These are phyloP conservation scores for Chaetomiaceae sp. DNA, from an alignment of 2,329 filamentous ascomycete genomes.

Conservation along the genomic window DNA sequence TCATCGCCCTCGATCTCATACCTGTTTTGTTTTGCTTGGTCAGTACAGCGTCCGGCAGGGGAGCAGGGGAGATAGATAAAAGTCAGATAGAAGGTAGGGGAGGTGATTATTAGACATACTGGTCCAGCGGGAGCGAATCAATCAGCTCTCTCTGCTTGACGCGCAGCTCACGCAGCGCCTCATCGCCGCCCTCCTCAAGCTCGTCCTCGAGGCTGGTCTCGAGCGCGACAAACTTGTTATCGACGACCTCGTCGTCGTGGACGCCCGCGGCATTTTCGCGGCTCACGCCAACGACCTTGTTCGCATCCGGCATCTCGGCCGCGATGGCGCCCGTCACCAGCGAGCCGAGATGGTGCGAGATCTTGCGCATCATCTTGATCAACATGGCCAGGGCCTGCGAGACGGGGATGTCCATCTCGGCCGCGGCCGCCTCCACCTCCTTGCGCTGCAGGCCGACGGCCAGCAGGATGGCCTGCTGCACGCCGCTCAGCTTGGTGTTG, in stretches of 20 bases:
- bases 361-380: slow-evolving; percentile 89
- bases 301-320: slow-evolving; percentile 56
- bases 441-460: slow-evolving; percentile 89
- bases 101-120: too few relatives aligned
- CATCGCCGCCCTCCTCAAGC: slow-evolving; percentile 74
- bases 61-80: too few relatives aligned
- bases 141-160: slow-evolving; percentile 85
- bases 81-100: too few relatives aligned
- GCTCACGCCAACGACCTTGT: slow-evolving; percentile 55
- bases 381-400: slow-evolving; percentile 93
- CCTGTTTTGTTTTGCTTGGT: slow-evolving; percentile 34
- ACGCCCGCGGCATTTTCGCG: slow-evolving; percentile 55
- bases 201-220: slow-evolving; percentile 71
- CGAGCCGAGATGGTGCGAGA: slow-evolving; percentile 70
- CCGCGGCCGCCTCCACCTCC: slow-evolving; percentile 72
- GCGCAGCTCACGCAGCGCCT: slow-evolving; percentile 64
- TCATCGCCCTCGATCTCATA: slow-evolving; percentile 62
- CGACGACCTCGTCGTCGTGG: slow-evolving; percentile 64
- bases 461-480: slow-evolving; percentile 84
- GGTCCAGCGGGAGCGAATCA: slow-evolving; percentile 81
- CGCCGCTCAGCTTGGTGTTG: slow-evolving; percentile 66
- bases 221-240: slow-evolving; percentile 66
- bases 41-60: too few relatives aligned
- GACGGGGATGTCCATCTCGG: slow-evolving; percentile 68
- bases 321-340: slow-evolving; percentile 71